Evolutionary conservation across 2,329 filamentous ascomycete species (phyloP), one percentile per base, ranked within the genome.

Genomic region (Acephala macrosclerotiorum): DNA sequence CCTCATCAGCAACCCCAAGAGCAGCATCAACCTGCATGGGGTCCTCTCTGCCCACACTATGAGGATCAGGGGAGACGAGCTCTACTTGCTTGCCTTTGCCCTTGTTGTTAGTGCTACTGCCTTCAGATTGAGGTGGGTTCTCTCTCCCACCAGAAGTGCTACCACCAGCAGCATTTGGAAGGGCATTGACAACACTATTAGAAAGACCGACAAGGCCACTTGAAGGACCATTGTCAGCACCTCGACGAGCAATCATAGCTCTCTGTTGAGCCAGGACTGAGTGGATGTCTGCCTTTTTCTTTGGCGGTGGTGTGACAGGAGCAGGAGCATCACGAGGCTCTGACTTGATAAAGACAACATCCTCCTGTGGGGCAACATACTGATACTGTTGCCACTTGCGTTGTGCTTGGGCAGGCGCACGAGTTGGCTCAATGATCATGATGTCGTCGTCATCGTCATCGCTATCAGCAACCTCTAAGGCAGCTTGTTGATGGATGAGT

Each of bases 21-120:
- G 59, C 68, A 26, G 53, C 35, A 9, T 71, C 63, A 25, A 67
- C 55, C 22, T 69, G 7, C 5, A 8, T 33, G 11, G 59, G 35
- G 16, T 63, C 58, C 18, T 66, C 58, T 18, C 38, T 35, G 3
- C 20, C 8, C 9, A 36, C n/a, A 3, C 25, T 9, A 18, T 26
- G 18, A 4, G 26, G 2, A 25, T 51, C 47, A 14, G 25, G 25
- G 11, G 26, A 6, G 25, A 18, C 29, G 42, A 35, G 59, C 7
- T 8, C 47, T 8, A 29, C n/a, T 9, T 47, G 16, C 42, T 47
- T 47, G 6, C 18, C 3, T 51, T 14, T 38, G 25, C 53, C 53
- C 36, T 36, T 25, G 2, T 11, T 36, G 20, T 14, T 55, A 29
- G 53, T 11, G 36, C 3, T 14, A 16, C 47, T 51, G 2, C 3